Evolutionary conservation across 2,329 filamentous ascomycete genomes (phyloP).

Genomic region (Botrytis medusae): DNA sequence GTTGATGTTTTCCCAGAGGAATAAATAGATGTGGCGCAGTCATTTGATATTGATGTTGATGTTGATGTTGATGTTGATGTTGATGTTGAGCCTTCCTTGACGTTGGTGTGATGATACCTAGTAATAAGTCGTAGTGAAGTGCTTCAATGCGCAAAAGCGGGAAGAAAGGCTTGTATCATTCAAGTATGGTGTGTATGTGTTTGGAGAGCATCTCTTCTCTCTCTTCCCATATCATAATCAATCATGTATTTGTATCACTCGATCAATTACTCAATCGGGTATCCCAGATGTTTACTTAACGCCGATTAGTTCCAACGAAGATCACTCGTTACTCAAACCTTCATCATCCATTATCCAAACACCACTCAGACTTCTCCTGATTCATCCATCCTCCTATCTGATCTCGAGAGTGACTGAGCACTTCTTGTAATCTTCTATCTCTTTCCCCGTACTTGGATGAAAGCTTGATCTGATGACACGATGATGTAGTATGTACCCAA

Average conservation of each 20-base stretch:
- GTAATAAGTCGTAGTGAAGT: not conserved
- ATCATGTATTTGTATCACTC: not conserved
- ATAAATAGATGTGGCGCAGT: conserved; percentile 3
- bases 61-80: too few relatives aligned
- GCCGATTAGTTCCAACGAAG: not conserved
- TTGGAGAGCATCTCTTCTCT: not conserved
- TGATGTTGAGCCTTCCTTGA: too few relatives aligned
- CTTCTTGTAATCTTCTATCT: not conserved
- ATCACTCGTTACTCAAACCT: not conserved
- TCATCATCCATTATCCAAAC: not conserved
- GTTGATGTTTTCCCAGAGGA: not conserved
- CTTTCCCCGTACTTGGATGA: not conserved
- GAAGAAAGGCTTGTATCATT: not conserved
- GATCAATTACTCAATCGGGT: not conserved
- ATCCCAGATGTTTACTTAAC: not conserved
- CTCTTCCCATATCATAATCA: not conserved
- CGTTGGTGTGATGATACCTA: too few relatives aligned
- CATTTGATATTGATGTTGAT: not conserved
- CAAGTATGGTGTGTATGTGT: not conserved
- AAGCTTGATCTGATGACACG: not conserved
- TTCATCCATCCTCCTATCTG: not conserved
- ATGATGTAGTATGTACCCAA: not conserved
- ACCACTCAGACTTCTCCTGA: not conserved
- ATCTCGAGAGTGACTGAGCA: not conserved
- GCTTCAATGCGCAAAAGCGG: not conserved